Conservation (phyloP, 139 green algal genomes). For the Tetraselmis striata region DNA sequence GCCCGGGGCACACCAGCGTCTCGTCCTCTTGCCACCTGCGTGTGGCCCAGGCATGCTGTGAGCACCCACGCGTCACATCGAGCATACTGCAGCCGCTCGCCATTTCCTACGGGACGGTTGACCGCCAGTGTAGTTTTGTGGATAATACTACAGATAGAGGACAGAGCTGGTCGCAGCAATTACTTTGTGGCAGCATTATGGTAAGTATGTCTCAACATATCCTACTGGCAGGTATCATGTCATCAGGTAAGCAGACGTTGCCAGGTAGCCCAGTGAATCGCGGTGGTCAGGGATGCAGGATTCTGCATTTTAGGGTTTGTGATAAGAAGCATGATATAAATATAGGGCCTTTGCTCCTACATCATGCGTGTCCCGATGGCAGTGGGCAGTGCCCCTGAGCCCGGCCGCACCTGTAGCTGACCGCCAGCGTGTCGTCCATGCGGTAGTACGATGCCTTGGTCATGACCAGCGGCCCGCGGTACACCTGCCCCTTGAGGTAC, state of each 20-base stretch:
- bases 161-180: neutral
- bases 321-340: too few species aligned
- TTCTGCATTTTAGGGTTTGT: too few species aligned
- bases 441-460: neutral
- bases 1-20: neutral
- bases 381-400: too few species aligned
- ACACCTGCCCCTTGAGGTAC: neutral
- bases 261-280: too few species aligned
- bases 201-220: neutral
- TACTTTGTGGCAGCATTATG: neutral
- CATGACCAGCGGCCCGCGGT: neutral
- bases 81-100: neutral
- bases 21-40: neutral
- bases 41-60: neutral
- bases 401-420: neutral
- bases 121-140: too few species aligned
- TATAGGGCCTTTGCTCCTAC: too few species aligned
- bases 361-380: too few species aligned
- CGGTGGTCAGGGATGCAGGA: neutral
- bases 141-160: neutral
- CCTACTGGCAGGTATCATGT: neutral
- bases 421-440: neutral
- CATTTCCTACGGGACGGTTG: too few species aligned
- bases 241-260: too few species aligned
- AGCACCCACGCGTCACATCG: neutral